These are phyloP conservation scores for Reutealis trisperma DNA, from an alignment of 345 rosid species.

Conservation along the genomic window DNA sequence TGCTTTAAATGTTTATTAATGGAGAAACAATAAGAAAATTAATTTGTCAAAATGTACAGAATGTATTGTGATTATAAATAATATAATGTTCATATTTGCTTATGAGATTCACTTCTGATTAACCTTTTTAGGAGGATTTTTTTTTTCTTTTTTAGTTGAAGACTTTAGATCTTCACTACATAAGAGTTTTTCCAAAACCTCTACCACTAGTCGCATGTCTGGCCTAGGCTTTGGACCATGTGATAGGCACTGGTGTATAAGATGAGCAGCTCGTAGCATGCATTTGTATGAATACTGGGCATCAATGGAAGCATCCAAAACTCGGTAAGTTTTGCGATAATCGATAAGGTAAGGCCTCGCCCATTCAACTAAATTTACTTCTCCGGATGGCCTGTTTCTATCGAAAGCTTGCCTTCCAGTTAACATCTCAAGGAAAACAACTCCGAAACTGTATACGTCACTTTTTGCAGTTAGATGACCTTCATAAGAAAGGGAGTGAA, in stretches of 20 bases:
- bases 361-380: constrained; percentile 29
- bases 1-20: too few species aligned
- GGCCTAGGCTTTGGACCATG: constrained; percentile 22
- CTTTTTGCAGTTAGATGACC: constrained; percentile 26
- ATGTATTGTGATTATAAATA: too few species aligned
- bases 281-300: constrained; percentile 12
- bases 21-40: too few species aligned
- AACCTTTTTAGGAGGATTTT: too few species aligned
- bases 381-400: constrained; percentile 19
- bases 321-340: constrained; percentile 16
- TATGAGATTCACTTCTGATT: too few species aligned
- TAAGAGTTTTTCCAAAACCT: constrained; percentile 30
- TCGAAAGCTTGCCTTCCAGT: constrained; percentile 29
- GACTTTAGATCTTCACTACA: too few species aligned
- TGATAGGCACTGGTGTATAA: constrained; percentile 27
- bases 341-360: constrained; percentile 26
- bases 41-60: too few species aligned
- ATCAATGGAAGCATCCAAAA: constrained; percentile 26
- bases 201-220: constrained; percentile 12
- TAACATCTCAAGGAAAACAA: constrained; percentile 29
- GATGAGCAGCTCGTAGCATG: not conserved
- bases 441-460: constrained; percentile 35
- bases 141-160: too few species aligned
- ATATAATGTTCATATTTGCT: too few species aligned
- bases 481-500: constrained; percentile 3